phyloP scores from a whole-genome alignment of 2,329 filamentous ascomycete genomes.

The Epichloe uncinata region DNA sequence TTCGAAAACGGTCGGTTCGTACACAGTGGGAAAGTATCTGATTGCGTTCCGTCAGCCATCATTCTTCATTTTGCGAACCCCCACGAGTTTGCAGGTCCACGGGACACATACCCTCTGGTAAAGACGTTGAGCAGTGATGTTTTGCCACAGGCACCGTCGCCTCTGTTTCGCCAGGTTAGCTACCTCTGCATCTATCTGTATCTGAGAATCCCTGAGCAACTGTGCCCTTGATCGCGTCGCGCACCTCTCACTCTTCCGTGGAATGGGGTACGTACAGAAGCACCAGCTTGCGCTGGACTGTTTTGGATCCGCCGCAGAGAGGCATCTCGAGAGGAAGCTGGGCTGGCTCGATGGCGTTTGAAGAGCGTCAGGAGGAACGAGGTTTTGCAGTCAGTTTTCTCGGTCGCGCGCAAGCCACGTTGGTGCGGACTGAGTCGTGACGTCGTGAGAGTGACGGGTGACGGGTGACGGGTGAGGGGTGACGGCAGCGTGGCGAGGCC shows the following conservation, averaged over 20 bases:
- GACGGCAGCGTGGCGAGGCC: background rate
- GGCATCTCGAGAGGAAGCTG: constrained; percentile 7
- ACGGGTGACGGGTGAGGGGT: too few species aligned
- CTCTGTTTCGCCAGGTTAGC: constrained; percentile 35
- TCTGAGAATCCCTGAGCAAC: background rate
- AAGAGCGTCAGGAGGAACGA: background rate
- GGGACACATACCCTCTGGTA: constrained; percentile 66
- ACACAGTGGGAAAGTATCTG: constrained; percentile 94
- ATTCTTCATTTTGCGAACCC: background rate
- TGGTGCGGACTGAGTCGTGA: background rate
- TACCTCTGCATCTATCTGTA: background rate
- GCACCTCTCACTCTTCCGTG: background rate
- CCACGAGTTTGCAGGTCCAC: too few species aligned
- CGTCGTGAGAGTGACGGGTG: background rate
- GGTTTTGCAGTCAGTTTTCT: background rate
- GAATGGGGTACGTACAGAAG: constrained; percentile 47
- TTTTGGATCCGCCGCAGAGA: constrained; percentile 61
- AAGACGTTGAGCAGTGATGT: constrained; percentile 96
- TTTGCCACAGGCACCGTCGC: constrained; percentile 94
- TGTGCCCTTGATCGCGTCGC: background rate
- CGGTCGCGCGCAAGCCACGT: background rate
- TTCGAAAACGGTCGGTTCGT: constrained; percentile 96
- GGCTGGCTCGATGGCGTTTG: background rate
- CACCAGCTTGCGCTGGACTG: constrained; percentile 91
- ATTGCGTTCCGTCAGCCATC: background rate